phyloP scores from a whole-genome alignment of 2,329 filamentous ascomycete genomes.

The Tympanopsis confertula region DNA sequence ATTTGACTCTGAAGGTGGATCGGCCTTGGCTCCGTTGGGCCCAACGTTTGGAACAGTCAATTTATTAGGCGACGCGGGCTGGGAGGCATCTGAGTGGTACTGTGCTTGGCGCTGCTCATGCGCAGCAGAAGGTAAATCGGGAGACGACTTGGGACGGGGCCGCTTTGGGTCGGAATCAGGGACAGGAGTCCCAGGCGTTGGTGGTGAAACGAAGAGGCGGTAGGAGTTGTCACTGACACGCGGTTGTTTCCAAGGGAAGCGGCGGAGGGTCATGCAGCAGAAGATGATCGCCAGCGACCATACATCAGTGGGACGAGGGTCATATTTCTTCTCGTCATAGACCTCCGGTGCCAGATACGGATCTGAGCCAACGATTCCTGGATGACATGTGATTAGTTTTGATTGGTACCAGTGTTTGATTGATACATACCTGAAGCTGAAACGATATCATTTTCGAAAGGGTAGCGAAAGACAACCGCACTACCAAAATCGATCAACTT shows the following conservation, averaged over 20 bases:
- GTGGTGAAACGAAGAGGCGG: slow-evolving; percentile 52
- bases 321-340: slow-evolving; percentile 56
- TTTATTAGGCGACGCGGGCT: background rate
- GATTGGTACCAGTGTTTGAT: slow-evolving; percentile 5
- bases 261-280: slow-evolving; percentile 59
- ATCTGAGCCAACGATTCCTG: slow-evolving; percentile 51
- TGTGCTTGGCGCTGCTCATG: background rate
- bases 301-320: slow-evolving; percentile 56
- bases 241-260: slow-evolving; percentile 62
- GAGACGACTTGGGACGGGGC: slow-evolving; percentile 2
- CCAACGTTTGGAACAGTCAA: too few relatives aligned
- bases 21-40: too few relatives aligned
- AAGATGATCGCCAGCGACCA: slow-evolving; percentile 65
- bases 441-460: slow-evolving; percentile 82
- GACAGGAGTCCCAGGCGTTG: slow-evolving; percentile 15
- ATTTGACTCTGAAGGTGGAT: too few relatives aligned
- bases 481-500: slow-evolving; percentile 99
- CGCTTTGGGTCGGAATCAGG: slow-evolving; percentile 1
- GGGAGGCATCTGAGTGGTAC: background rate
- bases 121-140: background rate
- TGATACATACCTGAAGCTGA: slow-evolving; percentile 60
- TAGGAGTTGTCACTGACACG: slow-evolving; percentile 56
- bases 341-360: slow-evolving; percentile 61
- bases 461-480: slow-evolving; percentile 92
- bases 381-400: slow-evolving; percentile 5